Percentiles rank a stretch among this genome's conserved stretches.
Conservation (phyloP, 2,329 filamentous ascomycete genomes). For the Ascochyta koolunga region DNA sequence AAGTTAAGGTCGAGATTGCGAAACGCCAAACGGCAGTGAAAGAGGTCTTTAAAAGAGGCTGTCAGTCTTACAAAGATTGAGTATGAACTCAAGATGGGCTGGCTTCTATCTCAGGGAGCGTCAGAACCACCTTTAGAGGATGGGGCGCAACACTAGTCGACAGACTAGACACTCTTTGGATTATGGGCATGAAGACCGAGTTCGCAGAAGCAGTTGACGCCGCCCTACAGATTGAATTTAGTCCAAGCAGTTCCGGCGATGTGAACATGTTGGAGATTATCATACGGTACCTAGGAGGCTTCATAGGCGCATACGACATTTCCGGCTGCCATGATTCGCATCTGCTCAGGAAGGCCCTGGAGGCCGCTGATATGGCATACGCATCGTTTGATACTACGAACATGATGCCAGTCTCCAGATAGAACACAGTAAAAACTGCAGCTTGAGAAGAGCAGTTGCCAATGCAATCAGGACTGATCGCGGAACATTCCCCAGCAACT, state of each 20-base stretch:
- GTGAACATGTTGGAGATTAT: conserved; percentile 58
- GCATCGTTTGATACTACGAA: conserved; percentile 89
- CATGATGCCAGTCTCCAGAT: conserved; percentile 72
- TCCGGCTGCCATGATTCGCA: conserved; percentile 68
- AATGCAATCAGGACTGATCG: conserved; percentile 48
- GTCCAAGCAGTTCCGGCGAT: conserved; percentile 42
- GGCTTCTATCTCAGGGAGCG: conserved; percentile 48
- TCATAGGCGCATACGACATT: conserved; percentile 86
- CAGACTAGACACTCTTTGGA: conserved; percentile 54
- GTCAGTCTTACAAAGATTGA: conserved; percentile 58
- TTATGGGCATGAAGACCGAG: conserved; percentile 54
- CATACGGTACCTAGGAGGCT: conserved; percentile 84
- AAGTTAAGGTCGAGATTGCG: background rate
- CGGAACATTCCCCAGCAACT: conserved; percentile 53
- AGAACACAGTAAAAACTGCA: conserved; percentile 48
- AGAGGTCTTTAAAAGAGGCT: conserved; percentile 42
- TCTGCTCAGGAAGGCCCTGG: conserved; percentile 76
- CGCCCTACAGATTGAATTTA: conserved; percentile 51
- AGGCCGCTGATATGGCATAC: conserved; percentile 80
- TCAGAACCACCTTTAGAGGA: conserved; percentile 51
- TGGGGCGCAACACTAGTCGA: conserved; percentile 56
- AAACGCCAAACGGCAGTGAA: conserved; percentile 52
- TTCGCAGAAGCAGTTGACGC: conserved; percentile 53
- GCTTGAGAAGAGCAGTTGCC: conserved; percentile 46
- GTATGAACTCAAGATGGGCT: conserved; percentile 57